Base-by-base conservation (phyloP, 208 protist genomes). In the Angomonas deanei region DNA sequence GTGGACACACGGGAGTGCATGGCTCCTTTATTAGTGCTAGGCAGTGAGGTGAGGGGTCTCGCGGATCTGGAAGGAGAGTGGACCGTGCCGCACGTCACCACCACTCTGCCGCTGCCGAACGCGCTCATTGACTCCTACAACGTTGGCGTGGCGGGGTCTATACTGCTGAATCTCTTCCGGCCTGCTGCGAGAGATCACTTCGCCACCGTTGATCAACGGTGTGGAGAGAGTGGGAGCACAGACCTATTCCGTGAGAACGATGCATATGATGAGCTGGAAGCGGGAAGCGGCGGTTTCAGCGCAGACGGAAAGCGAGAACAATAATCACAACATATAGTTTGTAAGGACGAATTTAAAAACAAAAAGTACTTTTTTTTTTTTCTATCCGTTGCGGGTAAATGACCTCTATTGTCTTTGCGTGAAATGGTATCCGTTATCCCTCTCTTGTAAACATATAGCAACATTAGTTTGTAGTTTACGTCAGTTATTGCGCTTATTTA, bases 41-140 rank as follows among this genome's bases (percentile, higher is more conserved):
- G 88, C 42, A 84, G 79, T n/a, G 88, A 94, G 69, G 70, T 82
- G 32, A 68, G 82, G 38, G 88, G 88, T 2, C 68, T 94, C 57
- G 60, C 62, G 13, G 64, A 59, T 17, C 61, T 91, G 27, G 61
- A 49, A 19, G 83, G 79, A 11, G 68, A 72, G 32, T 94, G 88
- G 85, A 34, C 33, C 5, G 72, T 88, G 31, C 82, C 88, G 0
- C 78, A 76, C 59, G 60, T 86, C 53, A 52, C 79, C 19, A 72
- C 91, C 47, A 86, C 84, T 30, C 59, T 94, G 54, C 83, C 88
- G 5, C 59, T 91, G 50, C 73, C 78, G 10, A 92, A 94, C 66
- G 34, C 72, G 24, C 15, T 74, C 32, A 69, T 94, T 8, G 74
- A 86, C 47, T 94, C 88, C 17, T 73, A 80, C 62, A 94, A 94